These are phyloP conservation scores for Mallotus repandus DNA, from an alignment of 441 rosid genomes.

Conservation along the genomic window DNA sequence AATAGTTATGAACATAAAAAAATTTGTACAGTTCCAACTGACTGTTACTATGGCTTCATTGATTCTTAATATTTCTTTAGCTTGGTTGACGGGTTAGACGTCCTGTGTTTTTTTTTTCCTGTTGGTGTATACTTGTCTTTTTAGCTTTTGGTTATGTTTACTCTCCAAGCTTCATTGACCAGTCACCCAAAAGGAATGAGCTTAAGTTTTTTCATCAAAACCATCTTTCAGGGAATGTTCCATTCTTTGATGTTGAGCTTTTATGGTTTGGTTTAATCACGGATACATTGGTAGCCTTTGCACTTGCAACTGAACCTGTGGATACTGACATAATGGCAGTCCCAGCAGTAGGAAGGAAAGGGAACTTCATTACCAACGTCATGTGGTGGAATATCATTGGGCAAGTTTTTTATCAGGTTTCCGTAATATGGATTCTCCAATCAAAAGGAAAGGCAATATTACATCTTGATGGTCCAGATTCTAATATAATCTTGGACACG, in stretches of 20 bases:
- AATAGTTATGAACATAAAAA: conserved; percentile 51
- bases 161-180: conserved; percentile 9
- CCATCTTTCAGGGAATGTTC: conserved; percentile 36
- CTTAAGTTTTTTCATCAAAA: neutral
- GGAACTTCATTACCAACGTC: conserved; percentile 41
- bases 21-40: conserved; percentile 61
- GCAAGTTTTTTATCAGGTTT: conserved; percentile 47
- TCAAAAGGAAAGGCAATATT: conserved; percentile 40
- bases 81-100: conserved; percentile 65
- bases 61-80: conserved; percentile 50
- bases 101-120: too few relatives aligned
- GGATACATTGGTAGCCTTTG: conserved; percentile 62
- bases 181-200: neutral
- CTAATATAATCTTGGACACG: conserved; percentile 40
- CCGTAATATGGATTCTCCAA: conserved; percentile 38
- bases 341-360: conserved; percentile 43
- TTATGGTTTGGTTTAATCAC: conserved; percentile 60
- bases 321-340: conserved; percentile 45
- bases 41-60: conserved; percentile 57
- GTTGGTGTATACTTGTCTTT: too few relatives aligned
- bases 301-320: conserved; percentile 54
- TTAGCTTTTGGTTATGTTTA: neutral
- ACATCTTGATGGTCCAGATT: conserved; percentile 34
- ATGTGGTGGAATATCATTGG: conserved; percentile 56
- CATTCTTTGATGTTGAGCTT: conserved; percentile 54